Base-by-base conservation (phyloP, 805 yeast species). In the Yueomyces sp. region DNA sequence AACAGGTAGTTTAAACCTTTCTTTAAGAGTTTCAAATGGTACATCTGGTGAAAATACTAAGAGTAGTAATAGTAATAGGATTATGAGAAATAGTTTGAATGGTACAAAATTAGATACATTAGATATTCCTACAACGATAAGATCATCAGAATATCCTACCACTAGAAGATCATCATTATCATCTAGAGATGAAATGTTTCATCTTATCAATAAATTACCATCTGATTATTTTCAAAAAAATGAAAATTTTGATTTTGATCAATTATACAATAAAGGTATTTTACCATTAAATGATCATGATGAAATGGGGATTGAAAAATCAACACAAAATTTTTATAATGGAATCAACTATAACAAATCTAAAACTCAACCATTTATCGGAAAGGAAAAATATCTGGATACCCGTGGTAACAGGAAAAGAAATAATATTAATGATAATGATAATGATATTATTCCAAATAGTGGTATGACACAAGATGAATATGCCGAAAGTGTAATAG, bases 161-260 rank as follows among this genome's bases (percentile, higher is more conserved):
- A 4, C 33, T 36, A 30, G 31, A 9, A 36, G 39, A 29, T 31
- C 40, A 19, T 30, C 40, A 12, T 43, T 51, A 5, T 41, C 55
- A 9, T 49, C 60, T 1, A 49, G 44, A 36, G 53, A 48, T 9
- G 49, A 52, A 37, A 49, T 51, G 5, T 39, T 55, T 39, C 44
- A 51, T 29, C 42, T 51, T 27, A 59, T 56, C 27, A 47, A 56
- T 12, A 44, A 47, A 36, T 42, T 55, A 37, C 60, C 61, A 8
- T 51, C 53, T 40, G 52, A 57, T 45, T 55, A 51, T 44, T 55
- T 57, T 29, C 60, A 57, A 44, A 30, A 30, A 30, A 30, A 30
- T 30, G 9, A 6, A 30, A 30, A 30, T 30, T 30, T 30, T 9
- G 33, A 30, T 30, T 6, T 6, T 30, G 9, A 9, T 30, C 33